Evolutionary conservation across 2,329 filamentous ascomycete genomes (phyloP).

Genomic region (Penicillium sp.): DNA sequence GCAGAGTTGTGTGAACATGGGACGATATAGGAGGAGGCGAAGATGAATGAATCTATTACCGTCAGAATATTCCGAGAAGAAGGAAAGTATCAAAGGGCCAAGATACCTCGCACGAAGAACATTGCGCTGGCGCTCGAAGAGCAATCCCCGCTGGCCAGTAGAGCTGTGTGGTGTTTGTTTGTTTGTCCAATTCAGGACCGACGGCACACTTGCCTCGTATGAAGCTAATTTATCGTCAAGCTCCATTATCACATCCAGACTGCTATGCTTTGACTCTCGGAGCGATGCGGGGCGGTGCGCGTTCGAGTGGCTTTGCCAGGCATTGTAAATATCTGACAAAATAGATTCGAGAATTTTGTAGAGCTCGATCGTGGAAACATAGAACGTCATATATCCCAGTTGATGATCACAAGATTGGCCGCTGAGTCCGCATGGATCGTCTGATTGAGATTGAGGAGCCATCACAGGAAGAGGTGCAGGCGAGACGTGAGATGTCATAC

Average conservation of each 20-base stretch:
- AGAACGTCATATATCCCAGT: constrained; percentile 28
- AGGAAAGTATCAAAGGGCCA: not conserved
- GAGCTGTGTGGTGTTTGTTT: not conserved
- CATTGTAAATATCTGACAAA: constrained; percentile 37
- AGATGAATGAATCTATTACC: constrained; percentile 34
- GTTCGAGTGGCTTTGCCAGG: constrained; percentile 27
- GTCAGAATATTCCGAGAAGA: not conserved
- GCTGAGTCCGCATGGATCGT: constrained; percentile 21
- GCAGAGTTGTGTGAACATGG: constrained; percentile 38
- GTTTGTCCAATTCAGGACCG: constrained; percentile 28
- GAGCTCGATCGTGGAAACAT: constrained; percentile 29
- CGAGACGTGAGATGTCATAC: constrained; percentile 36
- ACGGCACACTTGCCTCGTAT: constrained; percentile 27
- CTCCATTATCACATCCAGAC: constrained; percentile 30
- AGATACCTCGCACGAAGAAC: constrained; percentile 32
- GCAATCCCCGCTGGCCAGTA: constrained; percentile 2
- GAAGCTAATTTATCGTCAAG: constrained; percentile 29
- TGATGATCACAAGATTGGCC: constrained; percentile 14
- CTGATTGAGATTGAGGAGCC: constrained; percentile 9
- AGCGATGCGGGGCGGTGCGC: constrained; percentile 6
- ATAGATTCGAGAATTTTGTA: constrained; percentile 37
- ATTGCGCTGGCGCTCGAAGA: constrained; percentile 31
- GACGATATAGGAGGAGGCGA: constrained; percentile 36
- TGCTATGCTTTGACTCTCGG: constrained; percentile 15
- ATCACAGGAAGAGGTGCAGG: constrained; percentile 26